A percentile compares a stretch with the other conserved stretches of the same genome.
phyloP scores from a whole-genome alignment of 805 yeast species.

The Cyberlindnera xylosilytica region DNA sequence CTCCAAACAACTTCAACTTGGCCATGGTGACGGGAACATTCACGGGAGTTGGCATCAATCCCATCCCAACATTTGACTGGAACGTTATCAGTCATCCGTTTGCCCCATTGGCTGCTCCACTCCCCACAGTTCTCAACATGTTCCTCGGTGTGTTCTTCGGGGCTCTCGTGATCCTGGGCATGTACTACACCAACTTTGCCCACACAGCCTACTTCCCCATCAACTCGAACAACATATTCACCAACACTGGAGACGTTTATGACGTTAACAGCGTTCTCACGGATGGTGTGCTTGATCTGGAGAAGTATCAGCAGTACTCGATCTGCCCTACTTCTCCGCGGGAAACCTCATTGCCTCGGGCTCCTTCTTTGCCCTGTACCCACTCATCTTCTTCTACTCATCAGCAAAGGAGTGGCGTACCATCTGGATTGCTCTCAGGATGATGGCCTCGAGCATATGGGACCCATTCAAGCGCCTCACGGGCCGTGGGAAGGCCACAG shows the following conservation, averaged over 20 bases:
- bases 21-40: conserved; percentile 47
- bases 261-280: conserved; percentile 45
- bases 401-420: conserved; percentile 43
- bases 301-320: conserved; percentile 48
- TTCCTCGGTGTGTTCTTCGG: conserved; percentile 34
- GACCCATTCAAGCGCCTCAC: too few species aligned
- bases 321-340: conserved; percentile 66
- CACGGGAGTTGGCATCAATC: conserved; percentile 50
- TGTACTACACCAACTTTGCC: conserved; percentile 39
- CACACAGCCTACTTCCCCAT: conserved; percentile 38
- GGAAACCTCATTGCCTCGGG: conserved; percentile 60
- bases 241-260: conserved; percentile 47
- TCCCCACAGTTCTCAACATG: conserved; percentile 32
- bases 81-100: conserved; percentile 31
- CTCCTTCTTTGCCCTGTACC: conserved; percentile 42
- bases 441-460: not conserved
- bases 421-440: conserved; percentile 8
- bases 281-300: conserved; percentile 42
- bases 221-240: conserved; percentile 47
- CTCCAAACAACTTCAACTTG: conserved; percentile 45
- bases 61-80: conserved; percentile 53
- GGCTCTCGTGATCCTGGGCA: conserved; percentile 32
- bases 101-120: conserved; percentile 44
- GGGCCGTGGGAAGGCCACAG: conserved; percentile 1
- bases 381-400: conserved; percentile 48